Conservation (phyloP, 73 alveolate species). For the Stentor coeruleus region DNA sequence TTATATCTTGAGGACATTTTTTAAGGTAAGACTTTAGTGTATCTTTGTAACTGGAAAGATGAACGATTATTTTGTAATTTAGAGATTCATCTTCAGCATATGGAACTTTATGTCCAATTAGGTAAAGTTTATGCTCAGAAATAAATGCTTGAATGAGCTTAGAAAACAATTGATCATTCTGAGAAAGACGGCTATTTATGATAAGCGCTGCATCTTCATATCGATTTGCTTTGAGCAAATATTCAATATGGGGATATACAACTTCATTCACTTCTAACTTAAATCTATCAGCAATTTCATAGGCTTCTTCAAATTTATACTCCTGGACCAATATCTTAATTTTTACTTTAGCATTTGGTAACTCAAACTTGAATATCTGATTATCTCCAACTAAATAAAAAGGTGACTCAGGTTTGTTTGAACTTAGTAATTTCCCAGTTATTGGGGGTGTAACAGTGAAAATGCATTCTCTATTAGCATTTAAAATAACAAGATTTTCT, state of each 20-base stretch:
- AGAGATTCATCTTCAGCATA: background rate
- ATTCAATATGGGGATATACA: background rate
- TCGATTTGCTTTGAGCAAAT: background rate
- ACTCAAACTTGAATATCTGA: background rate
- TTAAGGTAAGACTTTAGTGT: background rate
- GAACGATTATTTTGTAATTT: background rate
- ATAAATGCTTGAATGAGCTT: background rate
- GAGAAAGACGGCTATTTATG: background rate
- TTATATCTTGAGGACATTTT: background rate
- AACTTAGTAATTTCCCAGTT: background rate
- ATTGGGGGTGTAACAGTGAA: background rate
- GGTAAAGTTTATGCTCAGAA: background rate
- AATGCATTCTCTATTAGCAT: background rate
- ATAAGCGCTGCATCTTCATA: background rate
- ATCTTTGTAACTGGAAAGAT: background rate
- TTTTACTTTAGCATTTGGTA: background rate
- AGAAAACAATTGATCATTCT: background rate
- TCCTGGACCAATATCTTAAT: background rate
- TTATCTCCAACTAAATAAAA: too few relatives aligned
- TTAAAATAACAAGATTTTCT: background rate
- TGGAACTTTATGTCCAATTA: background rate
- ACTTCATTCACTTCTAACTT: background rate
- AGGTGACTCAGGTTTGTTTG: background rate
- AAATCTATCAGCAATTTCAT: background rate
- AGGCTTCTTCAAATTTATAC: background rate